Conservation (phyloP, 2,329 filamentous ascomycete species). For the Verticillium nubilum region DNA sequence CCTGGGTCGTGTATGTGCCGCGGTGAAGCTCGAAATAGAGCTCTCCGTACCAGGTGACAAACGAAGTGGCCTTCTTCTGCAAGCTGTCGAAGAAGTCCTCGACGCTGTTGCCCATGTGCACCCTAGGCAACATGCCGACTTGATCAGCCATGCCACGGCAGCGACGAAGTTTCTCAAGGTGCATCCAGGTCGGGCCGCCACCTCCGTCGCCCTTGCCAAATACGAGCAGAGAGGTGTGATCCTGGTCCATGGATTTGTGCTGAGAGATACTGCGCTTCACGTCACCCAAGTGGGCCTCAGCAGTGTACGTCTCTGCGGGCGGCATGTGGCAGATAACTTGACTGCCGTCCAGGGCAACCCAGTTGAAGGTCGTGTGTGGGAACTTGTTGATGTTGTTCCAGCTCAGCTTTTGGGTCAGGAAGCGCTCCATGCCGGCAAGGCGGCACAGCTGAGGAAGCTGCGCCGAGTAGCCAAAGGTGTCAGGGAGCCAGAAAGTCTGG, state of each 20-base stretch:
- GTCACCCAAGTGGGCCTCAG: constrained; percentile 91
- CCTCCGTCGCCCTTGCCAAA: constrained; percentile 97
- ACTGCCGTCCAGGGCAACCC: constrained; percentile 91
- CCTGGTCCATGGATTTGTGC: constrained; percentile 94
- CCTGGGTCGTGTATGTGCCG: constrained; percentile 94
- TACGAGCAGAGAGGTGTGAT: constrained; percentile 82
- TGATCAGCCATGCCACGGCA: constrained; percentile 90
- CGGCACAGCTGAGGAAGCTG: constrained; percentile 93
- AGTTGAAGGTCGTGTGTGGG: constrained; percentile 97
- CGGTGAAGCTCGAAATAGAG: constrained; percentile 97
- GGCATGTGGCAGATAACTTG: constrained; percentile 98
- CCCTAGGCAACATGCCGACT: constrained; percentile 73
- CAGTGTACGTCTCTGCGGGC: constrained; percentile 91
- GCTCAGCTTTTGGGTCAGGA: constrained; percentile 97
- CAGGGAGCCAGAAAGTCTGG: constrained; percentile 93
- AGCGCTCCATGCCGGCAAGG: constrained; percentile 90
- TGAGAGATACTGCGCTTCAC: constrained; percentile 82
- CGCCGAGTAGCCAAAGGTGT: constrained; percentile 95
- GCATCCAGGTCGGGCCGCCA: constrained; percentile 88
- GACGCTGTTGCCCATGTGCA: constrained; percentile 84
- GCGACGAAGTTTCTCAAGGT: constrained; percentile 89
- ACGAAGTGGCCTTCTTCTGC: constrained; percentile 70
- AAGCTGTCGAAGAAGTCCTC: constrained; percentile 90
- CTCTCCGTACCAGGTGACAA: constrained; percentile 97
- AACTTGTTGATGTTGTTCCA: constrained; percentile 99